phyloP scores from a whole-genome alignment of 495 filamentous ascomycete species.

The Tuber indicum region DNA sequence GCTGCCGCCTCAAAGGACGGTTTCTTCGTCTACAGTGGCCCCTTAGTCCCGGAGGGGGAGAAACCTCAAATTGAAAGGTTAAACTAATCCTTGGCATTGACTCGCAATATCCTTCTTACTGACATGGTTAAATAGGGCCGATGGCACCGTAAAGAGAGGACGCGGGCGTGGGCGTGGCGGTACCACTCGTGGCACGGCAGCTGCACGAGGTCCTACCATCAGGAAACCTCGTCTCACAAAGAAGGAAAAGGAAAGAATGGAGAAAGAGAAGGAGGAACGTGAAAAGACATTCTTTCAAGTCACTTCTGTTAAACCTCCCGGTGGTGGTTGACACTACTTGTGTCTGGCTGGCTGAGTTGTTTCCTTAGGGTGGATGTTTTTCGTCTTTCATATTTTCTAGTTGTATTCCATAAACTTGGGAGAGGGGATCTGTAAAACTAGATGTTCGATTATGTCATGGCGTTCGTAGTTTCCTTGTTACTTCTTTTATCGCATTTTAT shows the following conservation, averaged over 20 bases:
- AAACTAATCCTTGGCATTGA: constrained; percentile 5
- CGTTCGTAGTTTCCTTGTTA: constrained; percentile 12
- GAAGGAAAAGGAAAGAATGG: constrained; percentile 57
- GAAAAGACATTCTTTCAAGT: constrained; percentile 45
- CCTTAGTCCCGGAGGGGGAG: constrained; percentile 77
- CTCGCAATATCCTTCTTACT: constrained; percentile 31
- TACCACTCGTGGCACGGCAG: constrained; percentile 62
- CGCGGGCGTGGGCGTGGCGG: constrained; percentile 56
- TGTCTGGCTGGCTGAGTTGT: constrained; percentile 10
- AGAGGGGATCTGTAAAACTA: constrained; percentile 33
- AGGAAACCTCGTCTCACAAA: constrained; percentile 78
- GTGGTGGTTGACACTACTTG: constrained; percentile 8
- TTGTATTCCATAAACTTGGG: constrained; percentile 7
- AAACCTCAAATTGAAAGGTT: constrained; percentile 73
- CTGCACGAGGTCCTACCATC: constrained; percentile 66
- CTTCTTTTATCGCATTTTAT: constrained; percentile 43
- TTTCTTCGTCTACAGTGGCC: constrained; percentile 82
- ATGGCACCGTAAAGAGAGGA: constrained; percentile 64
- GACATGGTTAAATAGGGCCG: constrained; percentile 51
- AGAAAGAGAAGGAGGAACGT: constrained; percentile 64
- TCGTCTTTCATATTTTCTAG: constrained; percentile 14
- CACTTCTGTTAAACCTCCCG: constrained; percentile 15
- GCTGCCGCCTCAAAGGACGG: constrained; percentile 88
- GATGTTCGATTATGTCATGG: constrained; percentile 34
- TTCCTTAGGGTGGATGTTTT: constrained; percentile 16